Percentiles rank a stretch among this genome's conserved stretches.
These are phyloP conservation scores for Mortierella polycephala DNA, from an alignment of 371 early-diverging fungal genomes.

Conservation along the genomic window DNA sequence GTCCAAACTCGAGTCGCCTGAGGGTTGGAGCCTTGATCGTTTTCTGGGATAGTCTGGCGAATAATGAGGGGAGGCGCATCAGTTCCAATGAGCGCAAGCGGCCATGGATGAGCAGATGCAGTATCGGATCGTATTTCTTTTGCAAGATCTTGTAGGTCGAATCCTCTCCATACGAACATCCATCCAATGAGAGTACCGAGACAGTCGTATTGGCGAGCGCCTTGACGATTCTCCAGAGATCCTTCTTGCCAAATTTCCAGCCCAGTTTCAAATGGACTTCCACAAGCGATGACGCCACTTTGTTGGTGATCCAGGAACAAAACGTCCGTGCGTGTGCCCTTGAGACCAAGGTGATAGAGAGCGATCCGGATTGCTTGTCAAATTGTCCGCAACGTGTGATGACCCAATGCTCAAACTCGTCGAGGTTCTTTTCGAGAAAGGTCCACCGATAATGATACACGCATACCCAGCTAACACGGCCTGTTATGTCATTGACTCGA, in stretches of 20 bases:
- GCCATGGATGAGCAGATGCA: conserved; percentile 32
- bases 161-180: conserved; percentile 24
- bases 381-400: conserved; percentile 36
- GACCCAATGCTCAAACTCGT: conserved; percentile 48
- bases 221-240: conserved; percentile 34
- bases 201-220: conserved; percentile 38
- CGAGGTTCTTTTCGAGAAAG: conserved; percentile 40
- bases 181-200: conserved; percentile 43
- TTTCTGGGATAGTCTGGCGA: conserved; percentile 30
- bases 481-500: conserved; percentile 33
- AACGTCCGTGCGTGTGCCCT: conserved; percentile 32
- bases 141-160: conserved; percentile 34
- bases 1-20: conserved; percentile 33
- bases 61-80: conserved; percentile 32
- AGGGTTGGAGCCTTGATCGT: conserved; percentile 28
- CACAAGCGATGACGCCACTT: conserved; percentile 40
- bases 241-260: conserved; percentile 45
- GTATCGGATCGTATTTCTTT: conserved; percentile 46
- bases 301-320: conserved; percentile 46
- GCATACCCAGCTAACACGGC: conserved; percentile 48
- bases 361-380: conserved; percentile 46
- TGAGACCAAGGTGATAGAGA: conserved; percentile 38
- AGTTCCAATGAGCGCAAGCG: conserved; percentile 40
- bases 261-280: conserved; percentile 47
- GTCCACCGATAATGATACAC: conserved; percentile 52